A percentile compares a stretch with the other conserved stretches of the same genome.
Evolutionary conservation across 305 asterid genomes (phyloP).

Genomic region (Fraxinus floribunda): DNA sequence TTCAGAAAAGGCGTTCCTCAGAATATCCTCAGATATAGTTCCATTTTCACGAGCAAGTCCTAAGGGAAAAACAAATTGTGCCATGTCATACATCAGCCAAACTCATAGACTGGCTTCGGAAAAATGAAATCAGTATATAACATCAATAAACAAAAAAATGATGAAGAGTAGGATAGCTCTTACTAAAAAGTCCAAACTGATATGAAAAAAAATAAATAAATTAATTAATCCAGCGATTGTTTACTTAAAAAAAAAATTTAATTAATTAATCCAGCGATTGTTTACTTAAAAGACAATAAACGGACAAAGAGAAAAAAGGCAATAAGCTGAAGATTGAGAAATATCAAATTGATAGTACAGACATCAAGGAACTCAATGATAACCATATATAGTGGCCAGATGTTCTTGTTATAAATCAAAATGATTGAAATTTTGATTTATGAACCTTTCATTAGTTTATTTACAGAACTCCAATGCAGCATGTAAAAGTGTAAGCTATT

Average conservation of each 20-base stretch:
- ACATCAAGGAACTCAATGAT: not conserved
- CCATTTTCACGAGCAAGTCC: slow-evolving; percentile 59
- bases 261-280: no score
- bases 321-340: not conserved
- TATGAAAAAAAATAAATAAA: not conserved
- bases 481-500: slow-evolving; percentile 7
- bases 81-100: slow-evolving; percentile 6
- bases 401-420: not conserved
- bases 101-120: not conserved
- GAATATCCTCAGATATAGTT: slow-evolving; percentile 43
- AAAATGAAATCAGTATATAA: not conserved
- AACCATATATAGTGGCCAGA: not conserved
- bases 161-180: not conserved
- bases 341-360: slow-evolving; percentile 1
- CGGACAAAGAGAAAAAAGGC: not conserved
- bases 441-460: not conserved
- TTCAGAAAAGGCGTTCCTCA: slow-evolving; percentile 37
- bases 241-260: not conserved
- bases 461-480: slow-evolving; percentile 12
- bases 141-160: not conserved
- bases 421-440: not conserved
- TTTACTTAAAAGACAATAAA: not conserved
- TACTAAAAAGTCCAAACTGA: not conserved
- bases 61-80: slow-evolving; percentile 20
- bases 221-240: no score